phyloP scores from a whole-genome alignment of 2,329 filamentous ascomycete genomes.

The Xylaria sp. region DNA sequence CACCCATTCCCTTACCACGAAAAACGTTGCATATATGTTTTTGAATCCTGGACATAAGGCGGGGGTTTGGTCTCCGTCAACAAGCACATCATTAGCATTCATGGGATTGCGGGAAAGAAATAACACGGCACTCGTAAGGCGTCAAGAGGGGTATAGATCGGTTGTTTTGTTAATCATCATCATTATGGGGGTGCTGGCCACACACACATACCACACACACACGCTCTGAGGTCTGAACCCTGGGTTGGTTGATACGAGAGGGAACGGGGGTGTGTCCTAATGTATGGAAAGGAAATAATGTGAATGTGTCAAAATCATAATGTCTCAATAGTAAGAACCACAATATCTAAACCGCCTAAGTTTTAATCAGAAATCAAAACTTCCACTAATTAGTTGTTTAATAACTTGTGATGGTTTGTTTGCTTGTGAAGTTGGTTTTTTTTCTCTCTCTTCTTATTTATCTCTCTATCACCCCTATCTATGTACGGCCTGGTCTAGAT shows the following conservation, averaged over 20 bases:
- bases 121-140: conserved; percentile 24
- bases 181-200: conserved; percentile 14
- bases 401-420: background rate
- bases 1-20: conserved; percentile 23
- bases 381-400: background rate
- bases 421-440: conserved; percentile 1
- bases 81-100: conserved; percentile 12
- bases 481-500: background rate
- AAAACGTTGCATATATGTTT: conserved; percentile 41
- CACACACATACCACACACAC: background rate
- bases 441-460: background rate
- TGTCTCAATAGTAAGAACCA: conserved; percentile 44
- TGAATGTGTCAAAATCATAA: conserved; percentile 45
- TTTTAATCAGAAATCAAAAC: background rate
- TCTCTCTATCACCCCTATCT: background rate
- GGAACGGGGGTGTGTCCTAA: background rate
- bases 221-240: background rate
- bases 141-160: conserved; percentile 22
- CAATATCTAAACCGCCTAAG: conserved; percentile 7
- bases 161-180: conserved; percentile 16
- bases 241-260: background rate
- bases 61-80: conserved; percentile 20
- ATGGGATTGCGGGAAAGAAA: conserved; percentile 1
- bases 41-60: conserved; percentile 35
- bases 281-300: conserved; percentile 38